Base-by-base conservation (phyloP, 2,329 filamentous ascomycete species). In the Claviceps sp. region DNA sequence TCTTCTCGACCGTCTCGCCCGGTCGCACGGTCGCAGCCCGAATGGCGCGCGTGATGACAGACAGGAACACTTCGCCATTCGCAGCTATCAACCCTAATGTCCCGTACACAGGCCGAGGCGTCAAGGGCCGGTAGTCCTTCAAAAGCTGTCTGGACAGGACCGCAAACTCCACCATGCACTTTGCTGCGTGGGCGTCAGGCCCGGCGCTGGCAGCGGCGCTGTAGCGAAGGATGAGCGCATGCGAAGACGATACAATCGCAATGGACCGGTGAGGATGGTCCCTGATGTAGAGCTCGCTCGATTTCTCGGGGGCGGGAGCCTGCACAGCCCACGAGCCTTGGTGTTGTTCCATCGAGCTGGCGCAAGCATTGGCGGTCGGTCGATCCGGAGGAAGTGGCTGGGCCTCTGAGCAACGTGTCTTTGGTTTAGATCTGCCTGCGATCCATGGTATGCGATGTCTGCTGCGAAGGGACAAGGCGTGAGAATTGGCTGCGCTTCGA, bases 91-190 rank as follows among this genome's bases (percentile, higher is more conserved):
- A 72, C 2, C 91, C 91, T 46, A 97, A 72, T 0, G 90, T 97
- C 52, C 91, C 91, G 63, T 88, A 84, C 37, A 90, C 85, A 16
- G 83, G 82, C 47, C 86, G 75, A 18, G 82, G 78, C 34, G 82
- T 86, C 54, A 96, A 71, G 13, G 83, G 76, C 44, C 87, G 81
- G 68, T 91, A 96, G 56, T 88, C 85, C 60, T 74, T 77, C 54
- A 95, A 72, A 56, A 93, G 78, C 52, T 82, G 73, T 46, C 78
- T 73, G 38, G 81, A 76, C 41, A 79, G 68, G 9, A 79, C 74
- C 13, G 82, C 74, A 65, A 96, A 95, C 66, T 95, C 88, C 58
- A 96, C 89, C 76, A 95, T 89, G 73, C 89, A 95, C 59, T 78
- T 77, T 67, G 81, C 67, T 60, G 77, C 58, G 64, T 68, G 57